phyloP scores from a whole-genome alignment of 176 grass and related monocot genomes.

The Ensete glaucum region DNA sequence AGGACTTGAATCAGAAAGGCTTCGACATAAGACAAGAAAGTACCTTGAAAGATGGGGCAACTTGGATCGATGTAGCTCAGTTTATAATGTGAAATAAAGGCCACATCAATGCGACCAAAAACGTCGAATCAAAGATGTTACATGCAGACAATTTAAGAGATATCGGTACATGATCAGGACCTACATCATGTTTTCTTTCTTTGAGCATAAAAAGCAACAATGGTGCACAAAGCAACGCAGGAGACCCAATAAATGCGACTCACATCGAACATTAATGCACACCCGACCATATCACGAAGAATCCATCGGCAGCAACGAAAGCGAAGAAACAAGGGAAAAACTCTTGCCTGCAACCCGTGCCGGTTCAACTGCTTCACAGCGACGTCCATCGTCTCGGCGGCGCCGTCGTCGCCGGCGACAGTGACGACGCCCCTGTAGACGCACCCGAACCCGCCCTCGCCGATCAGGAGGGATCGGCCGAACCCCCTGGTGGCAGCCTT shows the following conservation, averaged over 20 bases:
- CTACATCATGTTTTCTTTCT: background rate
- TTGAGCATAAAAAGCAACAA: background rate
- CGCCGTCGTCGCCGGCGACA: background rate
- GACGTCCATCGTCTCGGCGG: background rate
- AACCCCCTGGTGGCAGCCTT: constrained; percentile 19
- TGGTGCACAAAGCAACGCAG: too few species aligned
- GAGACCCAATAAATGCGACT: background rate
- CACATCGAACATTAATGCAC: background rate
- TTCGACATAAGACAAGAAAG: background rate
- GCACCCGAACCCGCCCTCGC: constrained; percentile 20
- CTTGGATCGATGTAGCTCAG: background rate
- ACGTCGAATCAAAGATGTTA: background rate
- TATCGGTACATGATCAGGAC: background rate
- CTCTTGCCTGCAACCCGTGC: constrained; percentile 12
- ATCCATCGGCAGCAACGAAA: background rate
- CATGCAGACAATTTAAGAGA: background rate
- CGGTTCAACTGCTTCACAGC: constrained; percentile 22
- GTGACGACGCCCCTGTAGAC: constrained; percentile 12
- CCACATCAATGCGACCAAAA: background rate
- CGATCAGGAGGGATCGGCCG: constrained; percentile 10
- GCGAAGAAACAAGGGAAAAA: background rate
- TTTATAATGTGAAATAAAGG: too few species aligned
- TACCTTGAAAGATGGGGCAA: background rate
- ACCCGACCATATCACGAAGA: too few species aligned
- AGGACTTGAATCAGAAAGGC: background rate